A percentile compares a stretch with the other conserved stretches of the same genome.
Conservation (phyloP, 1,284 basidiomycete species). For the Heimioporus retisporus region DNA sequence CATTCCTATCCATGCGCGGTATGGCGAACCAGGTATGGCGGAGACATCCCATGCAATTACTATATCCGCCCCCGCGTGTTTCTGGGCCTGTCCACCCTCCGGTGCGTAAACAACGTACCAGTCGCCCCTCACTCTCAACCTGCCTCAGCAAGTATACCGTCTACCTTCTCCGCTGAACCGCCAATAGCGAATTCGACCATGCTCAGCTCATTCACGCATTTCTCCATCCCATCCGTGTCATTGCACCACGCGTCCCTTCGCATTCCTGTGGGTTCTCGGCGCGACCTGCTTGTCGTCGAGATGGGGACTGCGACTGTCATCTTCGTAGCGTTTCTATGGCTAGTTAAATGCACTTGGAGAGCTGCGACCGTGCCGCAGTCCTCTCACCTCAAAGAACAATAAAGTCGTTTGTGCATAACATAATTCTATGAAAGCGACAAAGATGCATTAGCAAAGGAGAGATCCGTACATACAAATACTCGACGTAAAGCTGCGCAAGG, state of each 20-base stretch:
- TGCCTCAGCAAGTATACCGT: conserved; percentile 16
- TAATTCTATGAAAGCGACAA: conserved; percentile 20
- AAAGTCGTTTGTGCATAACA: conserved; percentile 11
- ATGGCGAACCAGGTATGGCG: conserved; percentile 32
- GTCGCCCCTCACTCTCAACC: conserved; percentile 13
- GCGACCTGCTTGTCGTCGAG: conserved; percentile 36
- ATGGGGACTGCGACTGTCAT: conserved; percentile 35
- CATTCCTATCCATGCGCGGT: conserved; percentile 42
- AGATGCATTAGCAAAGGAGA: conserved; percentile 37
- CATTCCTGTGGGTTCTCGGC: conserved; percentile 37
- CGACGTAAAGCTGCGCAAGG: conserved; percentile 16
- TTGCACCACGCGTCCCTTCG: conserved; percentile 19
- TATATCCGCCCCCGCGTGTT: conserved; percentile 35
- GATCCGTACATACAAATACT: conserved; percentile 47
- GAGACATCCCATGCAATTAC: conserved; percentile 22
- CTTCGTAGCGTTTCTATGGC: conserved; percentile 39
- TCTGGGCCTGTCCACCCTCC: conserved; percentile 40
- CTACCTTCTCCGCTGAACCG: conserved; percentile 19
- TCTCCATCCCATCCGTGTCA: conserved; percentile 25
- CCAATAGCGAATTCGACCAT: conserved; percentile 33
- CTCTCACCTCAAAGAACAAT: conserved; percentile 38
- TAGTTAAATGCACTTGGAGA: conserved; percentile 31
- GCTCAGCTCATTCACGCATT: conserved; percentile 28
- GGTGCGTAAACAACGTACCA: conserved; percentile 24
- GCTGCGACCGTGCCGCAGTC: conserved; percentile 29